Conservation (phyloP, 345 rosid species). For the Eucalyptus regnans region DNA sequence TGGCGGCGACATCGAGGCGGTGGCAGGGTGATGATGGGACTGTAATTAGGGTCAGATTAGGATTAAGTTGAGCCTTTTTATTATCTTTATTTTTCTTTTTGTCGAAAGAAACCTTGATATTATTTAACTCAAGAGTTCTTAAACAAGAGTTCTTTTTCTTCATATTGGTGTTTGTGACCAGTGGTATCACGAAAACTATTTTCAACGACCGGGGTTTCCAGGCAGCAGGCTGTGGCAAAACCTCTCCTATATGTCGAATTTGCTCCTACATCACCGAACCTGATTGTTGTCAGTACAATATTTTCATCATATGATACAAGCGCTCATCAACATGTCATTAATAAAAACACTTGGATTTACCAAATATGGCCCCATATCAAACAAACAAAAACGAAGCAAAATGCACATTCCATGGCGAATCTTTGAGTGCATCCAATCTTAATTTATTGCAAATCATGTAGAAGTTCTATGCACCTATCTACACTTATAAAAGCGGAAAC, state of each 20-base stretch:
- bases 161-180: too few relatives aligned
- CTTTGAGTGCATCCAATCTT: background rate
- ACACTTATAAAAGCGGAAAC: background rate
- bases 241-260: too few relatives aligned
- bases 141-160: too few relatives aligned
- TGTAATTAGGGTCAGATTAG: too few relatives aligned
- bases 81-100: too few relatives aligned
- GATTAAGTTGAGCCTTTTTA: too few relatives aligned
- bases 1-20: too few relatives aligned
- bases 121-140: too few relatives aligned
- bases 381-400: background rate
- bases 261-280: background rate
- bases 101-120: too few relatives aligned
- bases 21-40: too few relatives aligned
- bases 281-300: background rate
- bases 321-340: background rate
- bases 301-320: background rate
- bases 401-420: accelerated
- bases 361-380: background rate
- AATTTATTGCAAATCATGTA: background rate
- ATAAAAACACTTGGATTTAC: background rate
- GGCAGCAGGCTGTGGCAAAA: background rate
- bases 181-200: too few relatives aligned
- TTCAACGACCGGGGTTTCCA: too few relatives aligned
- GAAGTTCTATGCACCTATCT: background rate